Evolutionary conservation across 2,329 filamentous ascomycete species (phyloP), one percentile per base, ranked within the genome.

Genomic region (Sporothrix brunneoviolacea): DNA sequence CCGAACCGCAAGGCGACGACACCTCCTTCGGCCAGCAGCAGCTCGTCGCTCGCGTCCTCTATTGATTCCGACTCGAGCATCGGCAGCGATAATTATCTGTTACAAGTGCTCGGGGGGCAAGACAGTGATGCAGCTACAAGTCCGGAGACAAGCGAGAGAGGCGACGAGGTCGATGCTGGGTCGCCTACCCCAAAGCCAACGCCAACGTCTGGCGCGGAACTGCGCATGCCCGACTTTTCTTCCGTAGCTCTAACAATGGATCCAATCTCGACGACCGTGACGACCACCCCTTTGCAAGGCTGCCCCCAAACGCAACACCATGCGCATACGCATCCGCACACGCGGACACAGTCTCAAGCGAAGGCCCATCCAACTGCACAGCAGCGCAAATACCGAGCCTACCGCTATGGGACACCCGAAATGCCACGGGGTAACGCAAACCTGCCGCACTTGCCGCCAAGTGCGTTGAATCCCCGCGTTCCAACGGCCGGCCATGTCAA

Each of bases 41-140:
- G n/a, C 5, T 8, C 13, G 18, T 42, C 24, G 8, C 15, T 9
- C 8, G n/a, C 21, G 8, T 28, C n/a, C 4, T 48, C 36, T 8
- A 4, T 24, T 4, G 28, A 32, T 4, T 48, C 45, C 2, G n/a
- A 41, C 9, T 7, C 24, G 8, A 33, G 37, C 37, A 4, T 15
- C 46, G 75, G 71, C 51, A 80, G 72, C 36, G 68, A 69, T 59
- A 64, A 50, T 19, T n/a, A 18, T 45, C 24, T n/a, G n/a, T n/a
- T n/a, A n/a, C n/a, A n/a, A n/a, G 24, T 6, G 24, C 8, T n/a
- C 27, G n/a, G 56, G 4, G 67, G 68, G 16, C 62, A 64, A 39
- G 72, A 71, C 35, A 75, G 71, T 4, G 70, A 74, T 48, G 63
- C 64, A 18, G 73, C 68, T 45, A 71, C 66, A 2, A 75, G 70